phyloP scores from a whole-genome alignment of 371 early-diverging fungal genomes.

The Chytridium lagenaria region DNA sequence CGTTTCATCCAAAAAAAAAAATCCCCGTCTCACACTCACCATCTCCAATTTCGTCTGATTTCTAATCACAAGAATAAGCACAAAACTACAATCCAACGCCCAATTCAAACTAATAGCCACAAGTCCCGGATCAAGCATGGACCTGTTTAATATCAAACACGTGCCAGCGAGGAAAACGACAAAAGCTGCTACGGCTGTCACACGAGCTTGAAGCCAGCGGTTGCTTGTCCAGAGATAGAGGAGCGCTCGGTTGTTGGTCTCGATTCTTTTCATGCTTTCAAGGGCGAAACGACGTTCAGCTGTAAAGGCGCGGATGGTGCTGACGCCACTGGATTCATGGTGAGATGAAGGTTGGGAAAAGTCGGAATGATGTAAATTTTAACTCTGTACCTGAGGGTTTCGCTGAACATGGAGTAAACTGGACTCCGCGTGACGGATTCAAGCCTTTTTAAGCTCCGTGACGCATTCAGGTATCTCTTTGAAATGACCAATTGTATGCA shows the following conservation, averaged over 20 bases:
- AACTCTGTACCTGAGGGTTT: slow-evolving; percentile 67
- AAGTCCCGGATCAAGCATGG: slow-evolving; percentile 67
- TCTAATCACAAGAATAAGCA: slow-evolving; percentile 80
- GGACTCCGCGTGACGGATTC: slow-evolving; percentile 80
- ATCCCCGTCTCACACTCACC: too few relatives aligned
- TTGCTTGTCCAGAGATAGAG: slow-evolving; percentile 86
- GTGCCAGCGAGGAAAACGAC: slow-evolving; percentile 75
- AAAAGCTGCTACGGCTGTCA: slow-evolving; percentile 72
- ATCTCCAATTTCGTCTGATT: slow-evolving; percentile 79
- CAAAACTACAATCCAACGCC: slow-evolving; percentile 73
- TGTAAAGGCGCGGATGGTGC: slow-evolving; percentile 48
- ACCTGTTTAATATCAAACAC: slow-evolving; percentile 61
- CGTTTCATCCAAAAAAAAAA: too few relatives aligned
- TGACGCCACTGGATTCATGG: slow-evolving; percentile 59
- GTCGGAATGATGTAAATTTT: too few relatives aligned
- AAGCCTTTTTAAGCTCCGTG: slow-evolving; percentile 79
- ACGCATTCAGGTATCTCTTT: slow-evolving; percentile 66
- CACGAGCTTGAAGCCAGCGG: slow-evolving; percentile 86
- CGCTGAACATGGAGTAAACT: slow-evolving; percentile 78
- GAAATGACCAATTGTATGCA: slow-evolving; percentile 24
- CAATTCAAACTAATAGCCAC: slow-evolving; percentile 84
- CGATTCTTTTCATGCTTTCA: slow-evolving; percentile 54
- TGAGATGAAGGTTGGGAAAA: too few relatives aligned
- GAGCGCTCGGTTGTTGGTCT: slow-evolving; percentile 74
- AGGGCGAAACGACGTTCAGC: slow-evolving; percentile 50